phyloP scores from a whole-genome alignment of 2,329 filamentous ascomycete species.

The Aspergillus sclerotialis region DNA sequence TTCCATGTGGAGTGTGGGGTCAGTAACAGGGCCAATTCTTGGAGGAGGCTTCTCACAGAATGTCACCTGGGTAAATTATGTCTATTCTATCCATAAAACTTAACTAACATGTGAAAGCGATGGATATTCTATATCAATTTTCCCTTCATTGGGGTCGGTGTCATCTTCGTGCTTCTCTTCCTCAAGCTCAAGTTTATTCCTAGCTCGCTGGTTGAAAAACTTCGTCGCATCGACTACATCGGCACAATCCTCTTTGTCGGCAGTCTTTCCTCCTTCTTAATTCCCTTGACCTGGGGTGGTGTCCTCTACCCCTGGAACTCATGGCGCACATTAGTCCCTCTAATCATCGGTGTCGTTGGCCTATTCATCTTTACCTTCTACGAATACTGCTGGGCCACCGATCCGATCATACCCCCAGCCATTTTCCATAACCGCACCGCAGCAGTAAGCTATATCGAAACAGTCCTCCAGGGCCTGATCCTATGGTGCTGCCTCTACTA shows the following conservation, averaged over 20 bases:
- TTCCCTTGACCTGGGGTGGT: constrained; percentile 59
- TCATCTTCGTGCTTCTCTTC: constrained; percentile 43
- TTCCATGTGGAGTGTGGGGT: constrained; percentile 34
- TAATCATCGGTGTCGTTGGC: constrained; percentile 49
- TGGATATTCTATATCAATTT: constrained; percentile 35
- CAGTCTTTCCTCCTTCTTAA: constrained; percentile 52
- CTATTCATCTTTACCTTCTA: constrained; percentile 49
- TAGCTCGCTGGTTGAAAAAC: constrained; percentile 41
- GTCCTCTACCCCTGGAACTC: constrained; percentile 59
- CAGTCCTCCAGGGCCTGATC: constrained; percentile 33
- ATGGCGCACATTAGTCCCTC: constrained; percentile 56
- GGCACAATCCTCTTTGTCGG: constrained; percentile 56
- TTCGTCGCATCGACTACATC: constrained; percentile 55
- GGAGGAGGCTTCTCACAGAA: constrained; percentile 36
- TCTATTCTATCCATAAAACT: too few species aligned
- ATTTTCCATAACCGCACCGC: constrained; percentile 40
- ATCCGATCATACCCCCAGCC: constrained; percentile 31
- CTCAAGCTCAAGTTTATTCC: constrained; percentile 46
- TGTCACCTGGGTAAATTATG: constrained; percentile 30
- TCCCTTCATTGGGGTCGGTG: constrained; percentile 25
- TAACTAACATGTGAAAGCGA: constrained; percentile 11
- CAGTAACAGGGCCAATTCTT: constrained; percentile 34
- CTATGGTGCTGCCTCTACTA: constrained; percentile 48
- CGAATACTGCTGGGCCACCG: constrained; percentile 40
- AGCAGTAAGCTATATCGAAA: constrained; percentile 21